Percentiles rank a stretch among this genome's conserved stretches.
These are phyloP conservation scores for Conticribra weissflogii DNA, from an alignment of 108 stramenopile species.

Conservation along the genomic window DNA sequence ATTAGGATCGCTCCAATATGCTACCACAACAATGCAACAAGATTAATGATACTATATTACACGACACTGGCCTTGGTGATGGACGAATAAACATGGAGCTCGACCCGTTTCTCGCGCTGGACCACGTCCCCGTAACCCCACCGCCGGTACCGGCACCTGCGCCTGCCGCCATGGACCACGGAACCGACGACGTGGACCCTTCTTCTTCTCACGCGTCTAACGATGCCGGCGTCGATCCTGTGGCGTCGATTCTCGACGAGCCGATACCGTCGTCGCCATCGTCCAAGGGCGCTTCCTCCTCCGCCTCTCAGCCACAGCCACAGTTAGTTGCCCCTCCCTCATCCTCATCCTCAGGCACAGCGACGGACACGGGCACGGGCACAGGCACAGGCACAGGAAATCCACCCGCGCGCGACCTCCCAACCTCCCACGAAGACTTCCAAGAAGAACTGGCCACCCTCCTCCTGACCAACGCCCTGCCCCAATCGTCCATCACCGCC, in stretches of 20 bases:
- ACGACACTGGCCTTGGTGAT: too few species aligned
- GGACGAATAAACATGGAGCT: slow-evolving; percentile 34
- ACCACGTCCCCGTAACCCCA: slow-evolving; percentile 6
- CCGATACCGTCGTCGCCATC: background rate
- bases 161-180: too few species aligned
- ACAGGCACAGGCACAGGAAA: too few species aligned
- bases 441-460: slow-evolving; percentile 35
- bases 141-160: background rate
- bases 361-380: too few species aligned
- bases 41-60: too few species aligned
- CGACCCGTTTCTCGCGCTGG: slow-evolving; percentile 37
- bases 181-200: slow-evolving; percentile 19
- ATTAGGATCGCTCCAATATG: too few species aligned
- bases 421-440: slow-evolving; percentile 13
- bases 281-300: background rate
- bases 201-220: slow-evolving; percentile 4
- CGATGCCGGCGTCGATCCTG: background rate
- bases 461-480: slow-evolving; percentile 26
- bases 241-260: background rate
- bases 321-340: too few species aligned
- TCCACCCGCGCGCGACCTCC: too few species aligned
- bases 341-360: too few species aligned
- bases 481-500: slow-evolving; percentile 46
- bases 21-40: too few species aligned
- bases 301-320: background rate